phyloP scores from a whole-genome alignment of 2,329 filamentous ascomycete species.

The Xylariaceae sp. region DNA sequence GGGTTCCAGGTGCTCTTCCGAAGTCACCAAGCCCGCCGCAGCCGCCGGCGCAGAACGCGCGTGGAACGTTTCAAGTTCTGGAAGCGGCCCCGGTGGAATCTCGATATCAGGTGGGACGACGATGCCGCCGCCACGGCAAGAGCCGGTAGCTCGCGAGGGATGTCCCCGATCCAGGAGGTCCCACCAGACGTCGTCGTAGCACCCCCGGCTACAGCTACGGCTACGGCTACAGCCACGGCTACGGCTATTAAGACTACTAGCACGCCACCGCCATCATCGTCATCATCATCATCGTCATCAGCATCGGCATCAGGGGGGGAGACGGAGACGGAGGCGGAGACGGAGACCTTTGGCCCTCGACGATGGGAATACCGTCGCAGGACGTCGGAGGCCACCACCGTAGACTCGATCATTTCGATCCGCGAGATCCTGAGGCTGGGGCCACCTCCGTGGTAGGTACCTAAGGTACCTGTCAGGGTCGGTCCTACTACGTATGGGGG shows the following conservation, averaged over 20 bases:
- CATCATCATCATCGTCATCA: no score
- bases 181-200: no score
- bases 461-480: no score
- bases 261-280: slow-evolving; percentile 6
- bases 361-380: slow-evolving; percentile 8
- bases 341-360: slow-evolving; percentile 14
- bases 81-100: slow-evolving; percentile 17
- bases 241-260: slow-evolving; percentile 6
- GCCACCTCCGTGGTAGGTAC: no score
- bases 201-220: background rate
- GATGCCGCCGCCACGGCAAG: slow-evolving; percentile 3
- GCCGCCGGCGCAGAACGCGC: slow-evolving; percentile 13
- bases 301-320: no score
- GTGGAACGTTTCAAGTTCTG: slow-evolving; percentile 18
- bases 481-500: no score
- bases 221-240: background rate
- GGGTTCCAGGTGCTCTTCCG: slow-evolving; percentile 12
- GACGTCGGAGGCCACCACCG: slow-evolving; percentile 8
- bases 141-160: no score
- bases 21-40: slow-evolving; percentile 12
- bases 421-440: slow-evolving; percentile 15
- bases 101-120: slow-evolving; percentile 13
- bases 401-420: slow-evolving; percentile 15
- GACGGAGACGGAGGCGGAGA: no score
- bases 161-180: no score